Evolutionary conservation across 768 basidiomycete genomes (phyloP), one percentile per base, ranked within the genome.

Genomic region (Suillus ampliporus): DNA sequence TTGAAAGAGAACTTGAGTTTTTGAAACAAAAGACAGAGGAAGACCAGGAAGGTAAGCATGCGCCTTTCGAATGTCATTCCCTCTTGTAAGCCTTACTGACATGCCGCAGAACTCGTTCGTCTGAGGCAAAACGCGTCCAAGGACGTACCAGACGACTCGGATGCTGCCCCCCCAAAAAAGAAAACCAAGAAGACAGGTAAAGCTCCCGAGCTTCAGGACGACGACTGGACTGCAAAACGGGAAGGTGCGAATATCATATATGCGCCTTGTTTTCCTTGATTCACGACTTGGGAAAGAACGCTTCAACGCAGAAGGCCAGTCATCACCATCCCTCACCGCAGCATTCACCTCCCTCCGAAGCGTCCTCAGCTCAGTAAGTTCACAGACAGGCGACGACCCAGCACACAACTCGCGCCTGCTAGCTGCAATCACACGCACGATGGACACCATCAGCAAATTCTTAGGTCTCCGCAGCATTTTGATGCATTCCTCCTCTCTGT

Each of bases 131-230:
- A 64, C 43, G 63, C 59, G 37, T 64, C 70, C 11, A 65, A 63
- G 50, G n/a, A 57, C 65, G 21, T 56, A 5, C 23, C 28, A 28
- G 31, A 28, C 9, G 21, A 52, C 46, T 65, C 64, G 35, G 70
- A 68, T 23, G 61, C 38, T 6, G 73, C 68, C 2, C 69, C 70
- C 28, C 67, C 69, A 13, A 72, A 66, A 59, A 74, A 76, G 58
- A 74, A 67, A 57, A 68, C 43, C 41, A 74, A 71, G 62, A 74
- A 69, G 57, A 68, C 62, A 7, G 38, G 53, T 9, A 72, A 65
- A 34, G 66, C 63, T 31, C 65, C 57, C 43, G 68, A 64, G 28
- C 52, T 51, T 23, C 23, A 11, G 10, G 28, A 40, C 7, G 4
- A 53, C 17, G 64, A 67, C 28, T 74, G 74, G 72, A 62, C 72